phyloP scores from a whole-genome alignment of 2,329 filamentous ascomycete species.

The Colletotrichum filicis region DNA sequence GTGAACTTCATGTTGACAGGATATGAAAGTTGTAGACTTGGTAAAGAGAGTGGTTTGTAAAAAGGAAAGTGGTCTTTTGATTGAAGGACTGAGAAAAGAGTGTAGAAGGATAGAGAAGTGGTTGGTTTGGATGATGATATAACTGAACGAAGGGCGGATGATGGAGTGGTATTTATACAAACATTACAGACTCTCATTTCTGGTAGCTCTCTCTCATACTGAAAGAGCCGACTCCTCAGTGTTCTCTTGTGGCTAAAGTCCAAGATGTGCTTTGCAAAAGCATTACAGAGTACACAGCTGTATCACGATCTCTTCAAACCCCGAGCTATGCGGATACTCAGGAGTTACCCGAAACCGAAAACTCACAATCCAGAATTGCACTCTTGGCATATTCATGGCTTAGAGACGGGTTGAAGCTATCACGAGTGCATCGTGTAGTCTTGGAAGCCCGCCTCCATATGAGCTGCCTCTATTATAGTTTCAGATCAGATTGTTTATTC shows the following conservation, averaged over 20 bases:
- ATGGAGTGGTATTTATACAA: background rate
- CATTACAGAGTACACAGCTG: background rate
- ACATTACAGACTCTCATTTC: background rate
- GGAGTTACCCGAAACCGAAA: background rate
- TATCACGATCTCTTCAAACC: background rate
- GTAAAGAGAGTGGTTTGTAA: background rate
- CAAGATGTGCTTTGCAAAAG: background rate
- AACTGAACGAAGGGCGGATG: background rate
- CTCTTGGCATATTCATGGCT: background rate
- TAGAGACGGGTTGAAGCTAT: background rate
- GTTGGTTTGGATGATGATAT: background rate
- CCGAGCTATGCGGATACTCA: background rate
- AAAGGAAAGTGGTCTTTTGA: background rate
- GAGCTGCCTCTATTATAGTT: background rate
- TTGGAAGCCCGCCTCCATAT: background rate
- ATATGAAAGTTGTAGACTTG: background rate
- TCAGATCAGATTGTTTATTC: background rate
- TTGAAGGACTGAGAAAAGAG: background rate
- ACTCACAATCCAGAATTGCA: background rate
- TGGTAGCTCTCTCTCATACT: too few relatives aligned
- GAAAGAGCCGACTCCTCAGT: too few relatives aligned
- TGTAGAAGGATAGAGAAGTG: background rate
- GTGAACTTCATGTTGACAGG: slow-evolving; percentile 3
- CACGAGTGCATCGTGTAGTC: background rate
- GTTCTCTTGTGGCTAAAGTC: background rate